Evolutionary conservation across 495 filamentous ascomycete species (phyloP).

Genomic region (Parathielavia hyrcaniae): DNA sequence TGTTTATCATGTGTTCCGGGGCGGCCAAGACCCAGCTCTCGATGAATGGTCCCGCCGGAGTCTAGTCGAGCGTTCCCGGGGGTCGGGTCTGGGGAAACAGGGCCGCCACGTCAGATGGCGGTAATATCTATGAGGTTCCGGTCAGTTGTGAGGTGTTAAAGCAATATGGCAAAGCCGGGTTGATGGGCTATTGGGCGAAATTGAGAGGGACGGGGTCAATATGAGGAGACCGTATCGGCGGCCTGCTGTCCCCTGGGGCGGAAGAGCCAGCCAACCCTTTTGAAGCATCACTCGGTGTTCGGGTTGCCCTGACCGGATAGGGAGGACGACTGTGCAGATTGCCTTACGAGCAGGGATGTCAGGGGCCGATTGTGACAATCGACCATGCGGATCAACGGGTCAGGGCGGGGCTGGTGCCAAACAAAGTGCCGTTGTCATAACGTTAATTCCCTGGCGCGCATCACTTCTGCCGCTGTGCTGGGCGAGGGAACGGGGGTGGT

Average conservation of each 20-base stretch:
- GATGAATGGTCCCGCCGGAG: constrained; percentile 15
- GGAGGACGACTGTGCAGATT: constrained; percentile 25
- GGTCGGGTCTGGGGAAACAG: constrained; percentile 14
- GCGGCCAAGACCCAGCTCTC: constrained; percentile 20
- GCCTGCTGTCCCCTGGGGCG: constrained; percentile 16
- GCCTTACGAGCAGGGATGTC: constrained; percentile 29
- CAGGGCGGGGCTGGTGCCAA: constrained; percentile 20
- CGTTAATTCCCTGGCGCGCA: constrained; percentile 13
- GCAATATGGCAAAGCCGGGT: constrained; percentile 36
- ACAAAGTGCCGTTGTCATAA: constrained; percentile 19
- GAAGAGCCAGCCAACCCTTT: constrained; percentile 23
- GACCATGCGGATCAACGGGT: constrained; percentile 30
- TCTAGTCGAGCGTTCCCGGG: not conserved
- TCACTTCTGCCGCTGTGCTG: not conserved
- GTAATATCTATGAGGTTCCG: constrained; percentile 14
- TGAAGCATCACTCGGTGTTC: constrained; percentile 20
- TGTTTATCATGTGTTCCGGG: constrained; percentile 12
- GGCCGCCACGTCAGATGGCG: constrained; percentile 14
- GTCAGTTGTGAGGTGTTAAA: constrained; percentile 32
- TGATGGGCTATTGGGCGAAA: constrained; percentile 31
- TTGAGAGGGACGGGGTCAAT: constrained; percentile 25
- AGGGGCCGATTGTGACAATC: constrained; percentile 30
- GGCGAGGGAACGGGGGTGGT: constrained; percentile 14
- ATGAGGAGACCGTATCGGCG: constrained; percentile 24
- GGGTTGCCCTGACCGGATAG: constrained; percentile 18